phyloP scores from a whole-genome alignment of 768 basidiomycete genomes.

The Lyophyllum atratum region DNA sequence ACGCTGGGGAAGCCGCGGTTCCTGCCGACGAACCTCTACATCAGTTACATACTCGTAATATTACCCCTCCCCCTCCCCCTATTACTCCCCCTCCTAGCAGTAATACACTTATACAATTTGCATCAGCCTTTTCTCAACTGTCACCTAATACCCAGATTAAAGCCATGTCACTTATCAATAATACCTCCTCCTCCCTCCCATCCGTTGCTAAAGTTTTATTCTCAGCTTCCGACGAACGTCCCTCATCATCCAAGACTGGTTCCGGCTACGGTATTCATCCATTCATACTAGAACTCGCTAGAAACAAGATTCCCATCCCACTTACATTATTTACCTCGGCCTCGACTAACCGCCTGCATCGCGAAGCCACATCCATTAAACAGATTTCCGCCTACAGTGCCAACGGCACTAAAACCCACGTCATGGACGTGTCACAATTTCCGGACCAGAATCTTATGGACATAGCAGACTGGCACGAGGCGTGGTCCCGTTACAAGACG shows the following conservation, averaged over 20 bases:
- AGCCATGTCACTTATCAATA: background rate
- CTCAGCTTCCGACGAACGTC: background rate
- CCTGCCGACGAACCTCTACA: background rate
- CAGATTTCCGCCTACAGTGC: background rate
- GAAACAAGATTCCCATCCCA: slow-evolving; percentile 1
- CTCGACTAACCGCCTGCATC: background rate
- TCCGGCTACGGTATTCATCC: slow-evolving; percentile 12
- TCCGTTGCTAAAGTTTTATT: background rate
- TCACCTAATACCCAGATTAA: background rate
- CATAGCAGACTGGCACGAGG: slow-evolving; percentile 17
- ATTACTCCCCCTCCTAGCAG: background rate
- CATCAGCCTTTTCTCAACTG: background rate
- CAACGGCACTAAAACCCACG: background rate
- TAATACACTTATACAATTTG: background rate
- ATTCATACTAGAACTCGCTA: slow-evolving; percentile 6
- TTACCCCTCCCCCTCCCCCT: background rate
- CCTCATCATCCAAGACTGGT: background rate
- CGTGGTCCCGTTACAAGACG: slow-evolving; percentile 7
- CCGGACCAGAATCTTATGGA: slow-evolving; percentile 11
- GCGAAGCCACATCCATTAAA: background rate
- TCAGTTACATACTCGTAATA: background rate
- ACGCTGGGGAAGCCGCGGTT: background rate
- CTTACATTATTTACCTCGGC: background rate
- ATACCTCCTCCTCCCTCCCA: background rate
- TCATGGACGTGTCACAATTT: slow-evolving; percentile 17